Conservation (phyloP, 805 yeast genomes). For the Barnettozyma sucrosica region DNA sequence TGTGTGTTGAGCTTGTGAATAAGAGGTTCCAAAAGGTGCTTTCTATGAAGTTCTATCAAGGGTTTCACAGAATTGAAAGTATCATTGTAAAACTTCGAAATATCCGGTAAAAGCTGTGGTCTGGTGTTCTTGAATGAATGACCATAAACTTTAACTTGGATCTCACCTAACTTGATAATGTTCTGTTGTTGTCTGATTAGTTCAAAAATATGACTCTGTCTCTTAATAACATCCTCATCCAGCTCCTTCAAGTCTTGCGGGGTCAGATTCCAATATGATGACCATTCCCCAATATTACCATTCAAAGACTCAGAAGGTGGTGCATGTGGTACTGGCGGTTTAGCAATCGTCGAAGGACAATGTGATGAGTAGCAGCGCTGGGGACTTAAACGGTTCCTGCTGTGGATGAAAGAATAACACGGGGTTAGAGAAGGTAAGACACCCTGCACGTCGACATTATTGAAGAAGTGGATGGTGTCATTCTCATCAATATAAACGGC, state of each 20-base stretch:
- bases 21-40: conserved; percentile 50
- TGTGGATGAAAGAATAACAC: conserved; percentile 39
- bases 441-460: conserved; percentile 32
- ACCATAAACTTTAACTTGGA: conserved; percentile 56
- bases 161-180: conserved; percentile 59
- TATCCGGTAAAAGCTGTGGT: conserved; percentile 41
- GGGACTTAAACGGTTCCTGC: conserved; percentile 4
- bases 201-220: conserved; percentile 74
- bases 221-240: conserved; percentile 47
- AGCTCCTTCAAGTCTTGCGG: conserved; percentile 47
- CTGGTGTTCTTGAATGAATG: conserved; percentile 32
- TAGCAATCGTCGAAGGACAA: conserved; percentile 28
- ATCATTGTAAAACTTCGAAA: conserved; percentile 50
- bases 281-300: conserved; percentile 47
- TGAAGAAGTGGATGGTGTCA: conserved; percentile 23
- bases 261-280: conserved; percentile 57
- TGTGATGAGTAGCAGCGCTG: conserved; percentile 30
- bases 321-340: conserved; percentile 20
- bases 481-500: conserved; percentile 37
- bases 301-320: conserved; percentile 13
- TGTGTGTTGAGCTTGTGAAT: conserved; percentile 49
- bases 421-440: conserved; percentile 39
- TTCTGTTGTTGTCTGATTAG: conserved; percentile 65
- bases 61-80: conserved; percentile 54
- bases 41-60: conserved; percentile 50